Base-by-base conservation (phyloP, 2,329 filamentous ascomycete species). In the Aspergillus chevalieri region DNA sequence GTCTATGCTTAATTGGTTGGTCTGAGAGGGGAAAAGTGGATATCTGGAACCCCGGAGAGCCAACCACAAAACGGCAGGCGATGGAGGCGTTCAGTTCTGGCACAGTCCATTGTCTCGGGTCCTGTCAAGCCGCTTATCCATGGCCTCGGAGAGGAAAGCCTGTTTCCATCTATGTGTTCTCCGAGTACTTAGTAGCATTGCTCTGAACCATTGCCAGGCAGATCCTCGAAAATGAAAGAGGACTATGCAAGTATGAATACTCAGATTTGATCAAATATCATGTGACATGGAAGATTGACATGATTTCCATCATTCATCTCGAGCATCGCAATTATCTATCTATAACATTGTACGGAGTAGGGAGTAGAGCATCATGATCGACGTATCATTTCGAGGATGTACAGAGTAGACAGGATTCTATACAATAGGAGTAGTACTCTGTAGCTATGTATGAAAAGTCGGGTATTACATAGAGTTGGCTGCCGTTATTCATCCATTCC, bases 71-170 rank as follows among this genome's bases (percentile, higher is more conserved):
- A 9, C 19, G 8, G 10, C 8, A 15, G 10, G 17, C 17, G 19
- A 19, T 41, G 38, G 38, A 21, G 38, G 19, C 6, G 38, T 41
- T 41, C 38, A 12, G 19, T 41, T 41, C 38, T 41, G 38, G 38
- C 15, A 28, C 33, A 47, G 50, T 48, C 57, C 57, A 57, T 52
- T 55, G 57, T 55, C 56, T 58, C 52, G 57, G 57, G 57, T 57
- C 56, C 55, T 58, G 54, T 59, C 57, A 58, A 48, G 50, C 51
- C 14, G 8, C 17, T 19, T 19, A 38, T 38, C 38, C 38, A 21
- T 21, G 7, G 7, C 38, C 15, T 41, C 19, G 15, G 38, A 41
- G 17, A 17, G 34, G 26, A 30, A 30, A 30, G 26, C 12, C 10
- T 26, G 24, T 26, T 7, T 26, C 24, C 7, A 7, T 26, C 7